Evolutionary conservation across 768 basidiomycete species (phyloP), one percentile per base, ranked within the genome.

Genomic region (Lentinula boryana): DNA sequence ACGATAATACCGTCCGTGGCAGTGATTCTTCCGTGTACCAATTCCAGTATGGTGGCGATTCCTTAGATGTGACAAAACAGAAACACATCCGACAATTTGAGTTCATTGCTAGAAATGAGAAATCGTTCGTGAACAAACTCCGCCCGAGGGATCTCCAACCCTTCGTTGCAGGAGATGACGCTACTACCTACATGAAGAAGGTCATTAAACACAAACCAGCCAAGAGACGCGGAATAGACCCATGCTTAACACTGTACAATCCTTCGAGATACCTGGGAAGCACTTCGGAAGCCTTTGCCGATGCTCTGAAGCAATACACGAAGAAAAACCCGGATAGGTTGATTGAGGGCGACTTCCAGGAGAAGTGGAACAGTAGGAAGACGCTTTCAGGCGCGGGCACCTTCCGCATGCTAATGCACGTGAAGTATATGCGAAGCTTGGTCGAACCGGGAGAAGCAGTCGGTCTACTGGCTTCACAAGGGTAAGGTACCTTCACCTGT

Each of bases 371-470:
- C 57, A 79, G 77, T 60, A 76, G 83, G 60, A 79, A 78, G 60
- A 71, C 71, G 7, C 78, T 76, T 36, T 75, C 86, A 61, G 72
- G 76, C 61, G 65, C 77, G 4, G 79, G 79, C 50, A 75, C 84
- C 60, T 98, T 99, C 83, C 82, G 85, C 41, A 71, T 83, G 23
- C 72, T 98, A 65, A 95, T 96, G 86, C 87, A 94, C 66, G 82
- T 91, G 69, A 92, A 96, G 71, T 99, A 98, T 72, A 81, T 98
- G 83, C 83, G 90, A 61, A 93, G 92, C 70, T 75, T 99, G 57
- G 93, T 95, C 3, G 97, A 99, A 62, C 95, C 97, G 4, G 97
- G 97, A 63, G 97, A 99, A 75, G 95, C 97, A n/a, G 96, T 99
- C 35, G 97, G 97, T 43, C 73, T 98, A 50, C 78, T 99, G 51